Evolutionary conservation across 768 basidiomycete genomes (phyloP), one percentile per base, ranked within the genome.

Genomic region (Naganishia kalamii): DNA sequence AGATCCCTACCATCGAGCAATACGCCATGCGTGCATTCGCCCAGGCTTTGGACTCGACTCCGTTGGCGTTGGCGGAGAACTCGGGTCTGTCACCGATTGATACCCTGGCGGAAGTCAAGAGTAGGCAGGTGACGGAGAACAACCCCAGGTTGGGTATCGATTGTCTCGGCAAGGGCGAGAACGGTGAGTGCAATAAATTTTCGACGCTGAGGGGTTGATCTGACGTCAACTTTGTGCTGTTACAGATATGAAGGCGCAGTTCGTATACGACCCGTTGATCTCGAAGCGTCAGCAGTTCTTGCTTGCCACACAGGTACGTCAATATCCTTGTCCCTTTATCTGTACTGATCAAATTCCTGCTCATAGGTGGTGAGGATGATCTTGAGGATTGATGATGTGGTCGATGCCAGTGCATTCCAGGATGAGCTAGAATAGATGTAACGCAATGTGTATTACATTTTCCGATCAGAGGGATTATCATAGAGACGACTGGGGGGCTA

Each of bases 1-100:
- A 92, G 90, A 94, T 96, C 70, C 88, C 96, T 0, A 84, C 91
- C 30, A 97, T 99, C 73, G 96, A 99, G 80, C 96, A 99, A 82
- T 99, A 99, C 74, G 96, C 96, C 2, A 97, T 99, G 93, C 88
- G 94, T 52, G 93, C 96, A n/a, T 99, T 98, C 77, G 84, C 96
- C 3, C 89, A 90, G 35, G 94, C 96, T 15, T 82, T 99, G 8
- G 96, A 99, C 72, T 84, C 92, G n/a, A 81, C 98, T 52, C 96
- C 96, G 3, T 84, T 99, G 13, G 96, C 96, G 4, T 83, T 99
- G 12, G 96, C 96, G 15, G 96, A 99, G 80, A 99, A 99, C 82
- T 94, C 91, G 67, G 96, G 96, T 61, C 79, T 98, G 47, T 87
- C 89, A 15, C 96, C 96, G 12, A 99, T 99, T 67, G 92, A 94